Percentiles rank a stretch among this genome's conserved stretches.
phyloP scores from a whole-genome alignment of 371 early-diverging fungal species.

The Mortierella sp. region DNA sequence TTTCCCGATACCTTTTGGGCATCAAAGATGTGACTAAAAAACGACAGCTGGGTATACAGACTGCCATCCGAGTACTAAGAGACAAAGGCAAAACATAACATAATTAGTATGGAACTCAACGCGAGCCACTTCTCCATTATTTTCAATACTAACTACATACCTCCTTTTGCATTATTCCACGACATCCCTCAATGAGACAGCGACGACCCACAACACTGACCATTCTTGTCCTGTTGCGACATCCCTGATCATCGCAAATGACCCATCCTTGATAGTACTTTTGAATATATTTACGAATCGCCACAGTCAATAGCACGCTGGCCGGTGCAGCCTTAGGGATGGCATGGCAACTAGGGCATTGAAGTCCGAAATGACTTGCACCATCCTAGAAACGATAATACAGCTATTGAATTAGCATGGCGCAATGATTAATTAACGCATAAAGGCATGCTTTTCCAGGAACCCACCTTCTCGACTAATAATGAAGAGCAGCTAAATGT shows the following conservation, averaged over 20 bases:
- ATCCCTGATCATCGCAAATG: conserved; percentile 83
- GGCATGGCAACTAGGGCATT: conserved; percentile 73
- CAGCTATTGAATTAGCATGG: not conserved
- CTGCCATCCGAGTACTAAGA: conserved; percentile 67
- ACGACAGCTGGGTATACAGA: conserved; percentile 77
- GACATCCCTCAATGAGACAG: conserved; percentile 77
- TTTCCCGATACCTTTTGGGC: conserved; percentile 46
- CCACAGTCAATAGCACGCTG: conserved; percentile 69
- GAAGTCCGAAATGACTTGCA: conserved; percentile 24
- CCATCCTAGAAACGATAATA: conserved; percentile 13
- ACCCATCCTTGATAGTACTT: conserved; percentile 80
- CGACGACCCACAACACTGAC: conserved; percentile 81
- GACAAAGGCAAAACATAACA: too few relatives aligned
- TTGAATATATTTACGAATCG: conserved; percentile 75
- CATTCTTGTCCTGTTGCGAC: conserved; percentile 71
- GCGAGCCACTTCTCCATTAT: too few relatives aligned
- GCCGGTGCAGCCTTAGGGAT: conserved; percentile 64
- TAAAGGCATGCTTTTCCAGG: too few relatives aligned
- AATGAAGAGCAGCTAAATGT: conserved; percentile 69
- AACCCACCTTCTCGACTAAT: conserved; percentile 57
- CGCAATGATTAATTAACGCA: too few relatives aligned
- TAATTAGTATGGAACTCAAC: not conserved
- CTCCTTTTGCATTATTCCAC: conserved; percentile 75
- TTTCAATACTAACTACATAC: conserved; percentile 41
- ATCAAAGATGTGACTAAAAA: conserved; percentile 70